Evolutionary conservation across 495 filamentous ascomycete genomes (phyloP).

Genomic region (Neurospora sp.): DNA sequence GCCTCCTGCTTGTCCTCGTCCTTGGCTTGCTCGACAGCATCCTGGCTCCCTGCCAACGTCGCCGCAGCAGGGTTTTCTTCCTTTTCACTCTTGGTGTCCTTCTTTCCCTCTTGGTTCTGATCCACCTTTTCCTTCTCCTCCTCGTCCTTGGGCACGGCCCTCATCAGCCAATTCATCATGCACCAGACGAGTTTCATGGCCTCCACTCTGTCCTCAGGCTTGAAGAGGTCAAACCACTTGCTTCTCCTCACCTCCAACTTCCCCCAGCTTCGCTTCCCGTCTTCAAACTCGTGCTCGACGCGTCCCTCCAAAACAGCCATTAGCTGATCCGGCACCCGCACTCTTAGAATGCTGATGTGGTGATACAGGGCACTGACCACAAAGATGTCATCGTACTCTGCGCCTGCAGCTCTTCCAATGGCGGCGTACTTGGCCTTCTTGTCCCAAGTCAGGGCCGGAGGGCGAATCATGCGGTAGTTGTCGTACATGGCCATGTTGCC

Average conservation of each 20-base stretch:
- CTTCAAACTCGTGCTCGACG: conserved; percentile 7
- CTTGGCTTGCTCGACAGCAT: conserved; percentile 26
- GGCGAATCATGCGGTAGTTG: conserved; percentile 48
- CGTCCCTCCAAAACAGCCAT: conserved; percentile 41
- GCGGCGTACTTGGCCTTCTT: conserved; percentile 59
- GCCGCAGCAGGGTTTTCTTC: background rate
- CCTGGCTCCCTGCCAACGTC: background rate
- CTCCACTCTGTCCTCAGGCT: conserved; percentile 54
- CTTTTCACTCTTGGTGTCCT: background rate
- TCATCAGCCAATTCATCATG: conserved; percentile 62
- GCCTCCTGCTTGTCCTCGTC: conserved; percentile 13
- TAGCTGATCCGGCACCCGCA: conserved; percentile 60
- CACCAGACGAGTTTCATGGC: conserved; percentile 67
- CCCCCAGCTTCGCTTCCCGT: conserved; percentile 34
- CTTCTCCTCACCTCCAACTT: conserved; percentile 55
- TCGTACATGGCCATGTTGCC: conserved; percentile 43
- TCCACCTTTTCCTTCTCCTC: conserved; percentile 2
- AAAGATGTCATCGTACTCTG: conserved; percentile 57
- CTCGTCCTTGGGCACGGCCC: conserved; percentile 22
- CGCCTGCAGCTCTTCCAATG: conserved; percentile 50
- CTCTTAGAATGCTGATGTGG: conserved; percentile 64
- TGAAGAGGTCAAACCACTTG: conserved; percentile 70
- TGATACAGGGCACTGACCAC: conserved; percentile 75
- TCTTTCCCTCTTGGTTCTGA: background rate
- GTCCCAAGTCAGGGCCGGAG: conserved; percentile 64